Base-by-base conservation (phyloP, 1,139 yeast species). In the Protomyces lactucae-debilis region DNA sequence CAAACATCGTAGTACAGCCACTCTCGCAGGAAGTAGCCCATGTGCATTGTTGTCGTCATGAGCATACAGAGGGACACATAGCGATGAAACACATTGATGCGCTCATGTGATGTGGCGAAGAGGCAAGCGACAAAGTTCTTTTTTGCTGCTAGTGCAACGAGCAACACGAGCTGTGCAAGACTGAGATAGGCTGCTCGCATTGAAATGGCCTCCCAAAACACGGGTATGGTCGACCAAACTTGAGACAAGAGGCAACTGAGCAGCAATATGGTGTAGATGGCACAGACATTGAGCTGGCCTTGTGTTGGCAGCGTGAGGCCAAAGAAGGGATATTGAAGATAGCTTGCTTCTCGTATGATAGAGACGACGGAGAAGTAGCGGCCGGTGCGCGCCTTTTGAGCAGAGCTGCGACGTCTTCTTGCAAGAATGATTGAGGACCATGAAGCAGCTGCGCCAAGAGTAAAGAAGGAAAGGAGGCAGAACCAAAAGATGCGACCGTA, bases 131-230 rank as follows among this genome's bases (percentile, higher is more conserved):
- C 37, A 18, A 69, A 21, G 14, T 66, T 65, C 14, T 64, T 39
- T 18, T 68, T 69, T 21, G 64, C 57, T 8, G 72, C 55, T 1
- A 70, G 65, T 6, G 67, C 57, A 10, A 69, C 61, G 52, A 70
- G 53, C 6, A 70, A 66, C 3, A 71, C 72, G 5, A 70, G 61
- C 48, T 70, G 71, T 2, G 69, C 60, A 21, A 70, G 65, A n/a
- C 71, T 37, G 5, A 70, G 52, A 70, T 70, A 68, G 3, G 67
- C 71, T 3, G 71, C 67, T 3, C 72, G 60, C 40, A 54, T 25
- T 9, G 64, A 57, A 10, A 60, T 36, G 3, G 64, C 51, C 35
- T 60, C 64, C 64, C 64, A 60, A n/a, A 52, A 43, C 2, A 52
- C 48, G n/a, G 63, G 57, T 12, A 28, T 52, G 23, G 52, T 6